Evolutionary conservation across 73 alveolate genomes (phyloP).

Genomic region (Symbiodinium pilosum): DNA sequence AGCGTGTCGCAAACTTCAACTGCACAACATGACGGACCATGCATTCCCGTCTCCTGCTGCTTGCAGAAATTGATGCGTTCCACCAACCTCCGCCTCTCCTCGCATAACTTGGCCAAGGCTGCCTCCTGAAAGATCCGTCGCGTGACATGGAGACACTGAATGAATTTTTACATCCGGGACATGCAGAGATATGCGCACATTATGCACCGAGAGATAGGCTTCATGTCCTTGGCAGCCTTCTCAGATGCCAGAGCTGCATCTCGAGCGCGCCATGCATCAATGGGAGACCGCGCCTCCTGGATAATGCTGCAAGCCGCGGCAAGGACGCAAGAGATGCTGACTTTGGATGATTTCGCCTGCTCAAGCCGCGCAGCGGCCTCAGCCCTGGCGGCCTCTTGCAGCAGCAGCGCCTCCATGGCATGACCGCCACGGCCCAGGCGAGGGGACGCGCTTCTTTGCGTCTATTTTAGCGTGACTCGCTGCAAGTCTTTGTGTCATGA

Average conservation of each 20-base stretch:
- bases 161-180: too few species aligned
- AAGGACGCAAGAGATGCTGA: background rate
- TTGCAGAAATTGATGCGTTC: conserved; percentile 6
- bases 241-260: conserved; percentile 9
- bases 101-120: background rate
- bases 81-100: background rate
- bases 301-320: background rate
- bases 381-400: conserved; percentile 9
- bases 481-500: too few species aligned
- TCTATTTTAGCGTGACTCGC: too few species aligned
- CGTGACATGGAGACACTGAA: too few species aligned
- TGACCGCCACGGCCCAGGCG: too few species aligned
- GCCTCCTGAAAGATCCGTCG: background rate
- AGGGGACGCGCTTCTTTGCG: too few species aligned
- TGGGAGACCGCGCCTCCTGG: conserved; percentile 11
- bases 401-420: conserved; percentile 5
- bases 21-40: background rate
- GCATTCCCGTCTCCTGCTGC: background rate
- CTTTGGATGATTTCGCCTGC: background rate
- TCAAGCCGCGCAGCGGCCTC: background rate
- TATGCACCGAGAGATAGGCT: too few species aligned
- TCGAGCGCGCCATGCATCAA: background rate
- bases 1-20: background rate
- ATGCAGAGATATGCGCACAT: too few species aligned
- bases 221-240: background rate